Base-by-base conservation (phyloP, 495 filamentous ascomycete genomes). In the Xylaria nigripes region DNA sequence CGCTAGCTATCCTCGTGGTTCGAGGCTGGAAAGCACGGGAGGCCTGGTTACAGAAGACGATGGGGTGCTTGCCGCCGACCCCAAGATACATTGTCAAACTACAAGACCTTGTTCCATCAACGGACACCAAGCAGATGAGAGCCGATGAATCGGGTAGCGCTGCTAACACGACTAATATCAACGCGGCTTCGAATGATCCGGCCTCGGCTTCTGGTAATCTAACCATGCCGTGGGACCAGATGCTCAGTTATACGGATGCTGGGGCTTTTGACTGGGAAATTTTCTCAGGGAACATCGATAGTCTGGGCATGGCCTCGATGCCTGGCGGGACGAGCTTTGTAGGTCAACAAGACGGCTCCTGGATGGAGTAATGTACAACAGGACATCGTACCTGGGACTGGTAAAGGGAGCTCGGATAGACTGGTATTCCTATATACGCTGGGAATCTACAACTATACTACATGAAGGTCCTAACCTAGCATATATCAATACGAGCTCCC, bases 11-110 rank as follows among this genome's bases (percentile, higher is more conserved):
- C 32, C 68, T 72, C 32, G 59, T 70, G 8, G 65, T 78, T 36
- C 73, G 72, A 38, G 75, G 71, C 3, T 81, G 76, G 76, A 66
- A 49, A 42, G 65, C 59, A 43, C 64, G 75, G 23, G 72, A 75
- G 61, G 67, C 70, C 32, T 55, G 44, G 0, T 22, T 74, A 0
- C 55, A 45, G 22, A 46, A 63, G 21, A 25, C 52, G 13, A 61
- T 54, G 16, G 60, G 62, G 7, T 56, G 54, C 34, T 9, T 45
- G 6, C 68, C 69, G 12, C 49, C 64, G 12, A 57, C 56, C 2
- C 73, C 74, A 1, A 58, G 51, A 7, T 76, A 68, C 40, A 58
- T 77, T 29, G 38, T 59, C 7, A 70, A 61, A 45, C 63, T 76
- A 10, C 61, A 58, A 12, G 55, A 59, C 15, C 43, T 66, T 23